Conservation (phyloP, 192 early-diverging fungal genomes). For the Backusella tuberculispora region DNA sequence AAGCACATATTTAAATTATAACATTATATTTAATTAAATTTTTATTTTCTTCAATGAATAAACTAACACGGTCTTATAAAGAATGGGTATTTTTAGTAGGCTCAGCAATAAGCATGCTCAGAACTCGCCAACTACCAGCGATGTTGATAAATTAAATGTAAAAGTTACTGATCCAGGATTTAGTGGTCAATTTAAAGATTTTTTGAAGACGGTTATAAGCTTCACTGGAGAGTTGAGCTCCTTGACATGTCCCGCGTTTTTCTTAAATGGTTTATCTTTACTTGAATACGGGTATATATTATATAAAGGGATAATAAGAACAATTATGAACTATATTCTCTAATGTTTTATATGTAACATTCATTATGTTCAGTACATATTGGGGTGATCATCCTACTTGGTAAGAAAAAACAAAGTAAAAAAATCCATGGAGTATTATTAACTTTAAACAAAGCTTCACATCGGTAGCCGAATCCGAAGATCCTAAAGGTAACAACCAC, state of each 20-base stretch:
- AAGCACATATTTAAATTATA: not conserved
- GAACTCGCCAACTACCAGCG: slow-evolving; percentile 21
- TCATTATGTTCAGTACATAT: not conserved
- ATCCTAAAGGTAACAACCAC: slow-evolving; percentile 36
- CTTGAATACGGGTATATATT: slow-evolving; percentile 71
- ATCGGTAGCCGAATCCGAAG: slow-evolving; percentile 60
- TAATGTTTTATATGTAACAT: not conserved
- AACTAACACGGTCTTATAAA: not conserved
- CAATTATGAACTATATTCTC: not conserved
- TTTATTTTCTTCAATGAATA: not conserved
- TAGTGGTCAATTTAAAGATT: slow-evolving; percentile 45
- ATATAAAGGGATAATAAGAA: not conserved
- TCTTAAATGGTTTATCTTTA: slow-evolving; percentile 78
- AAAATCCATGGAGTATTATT: not conserved
- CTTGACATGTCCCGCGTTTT: slow-evolving; percentile 79
- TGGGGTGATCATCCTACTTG: slow-evolving; percentile 17
- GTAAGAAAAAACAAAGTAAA: not conserved
- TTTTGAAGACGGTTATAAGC: slow-evolving; percentile 68
- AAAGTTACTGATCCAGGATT: slow-evolving; percentile 31
- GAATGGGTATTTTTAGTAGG: slow-evolving; percentile 1
- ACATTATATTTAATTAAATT: not conserved
- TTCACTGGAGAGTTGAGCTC: slow-evolving; percentile 82
- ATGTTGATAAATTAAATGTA: slow-evolving; percentile 38
- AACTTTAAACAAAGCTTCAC: slow-evolving; percentile 45
- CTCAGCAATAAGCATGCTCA: slow-evolving; percentile 1